phyloP scores from a whole-genome alignment of 257 asterid genomes.

The Leonotis leonurus region DNA sequence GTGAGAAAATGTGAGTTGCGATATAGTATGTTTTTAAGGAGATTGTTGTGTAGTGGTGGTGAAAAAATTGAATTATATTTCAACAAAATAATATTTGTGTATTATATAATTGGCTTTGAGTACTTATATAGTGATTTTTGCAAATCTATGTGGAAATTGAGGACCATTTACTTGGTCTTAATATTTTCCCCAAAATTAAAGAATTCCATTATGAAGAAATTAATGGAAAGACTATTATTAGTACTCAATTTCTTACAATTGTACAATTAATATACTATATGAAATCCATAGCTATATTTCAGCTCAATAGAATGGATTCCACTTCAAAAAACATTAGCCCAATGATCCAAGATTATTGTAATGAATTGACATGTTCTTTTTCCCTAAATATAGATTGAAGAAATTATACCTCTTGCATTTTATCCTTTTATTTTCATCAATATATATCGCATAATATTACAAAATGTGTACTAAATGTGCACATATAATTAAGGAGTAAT shows the following conservation, averaged over 20 bases:
- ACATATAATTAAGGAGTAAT: no score
- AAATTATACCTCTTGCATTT: background rate
- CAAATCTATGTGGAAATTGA: no score
- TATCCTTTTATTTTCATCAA: no score
- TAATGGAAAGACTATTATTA: background rate
- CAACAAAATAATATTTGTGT: no score
- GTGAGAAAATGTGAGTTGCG: no score
- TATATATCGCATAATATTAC: no score
- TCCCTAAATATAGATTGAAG: background rate
- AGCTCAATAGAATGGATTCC: no score
- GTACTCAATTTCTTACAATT: no score
- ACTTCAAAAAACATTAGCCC: background rate
- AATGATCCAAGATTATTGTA: background rate
- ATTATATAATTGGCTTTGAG: background rate
- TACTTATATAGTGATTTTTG: no score
- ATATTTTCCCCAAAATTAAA: background rate
- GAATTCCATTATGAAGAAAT: background rate
- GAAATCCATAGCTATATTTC: background rate
- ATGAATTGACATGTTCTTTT: background rate
- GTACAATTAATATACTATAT: no score
- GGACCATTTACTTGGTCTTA: background rate
- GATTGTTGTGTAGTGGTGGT: background rate
- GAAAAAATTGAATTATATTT: background rate
- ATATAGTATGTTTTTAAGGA: no score
- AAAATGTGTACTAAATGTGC: no score